Evolutionary conservation across 208 protist genomes (phyloP).

Genomic region (Porcisia hertigi): DNA sequence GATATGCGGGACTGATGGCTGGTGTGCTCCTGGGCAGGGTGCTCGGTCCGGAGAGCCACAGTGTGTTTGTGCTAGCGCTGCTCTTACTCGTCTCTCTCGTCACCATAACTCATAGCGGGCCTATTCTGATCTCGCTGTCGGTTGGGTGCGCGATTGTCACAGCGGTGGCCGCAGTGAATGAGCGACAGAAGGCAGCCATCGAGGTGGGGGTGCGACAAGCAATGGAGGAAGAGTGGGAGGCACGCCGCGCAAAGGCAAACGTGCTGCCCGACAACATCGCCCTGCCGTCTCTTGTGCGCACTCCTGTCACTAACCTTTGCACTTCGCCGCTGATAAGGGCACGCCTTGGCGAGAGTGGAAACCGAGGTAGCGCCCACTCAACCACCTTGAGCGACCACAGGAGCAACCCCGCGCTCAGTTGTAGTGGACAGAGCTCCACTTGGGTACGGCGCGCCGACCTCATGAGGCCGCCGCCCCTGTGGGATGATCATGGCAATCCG

Average conservation of each 20-base stretch:
- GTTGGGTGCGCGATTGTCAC: slow-evolving; percentile 15
- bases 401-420: slow-evolving; percentile 5
- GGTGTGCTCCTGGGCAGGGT: slow-evolving; percentile 42
- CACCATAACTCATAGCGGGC: slow-evolving; percentile 34
- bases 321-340: neutral
- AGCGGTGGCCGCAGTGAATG: slow-evolving; percentile 24
- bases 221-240: slow-evolving; percentile 27
- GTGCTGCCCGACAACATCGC: neutral
- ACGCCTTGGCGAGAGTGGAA: neutral
- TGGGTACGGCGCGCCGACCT: slow-evolving; percentile 30
- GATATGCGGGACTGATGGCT: slow-evolving; percentile 32
- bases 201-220: slow-evolving; percentile 28
- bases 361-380: neutral
- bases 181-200: slow-evolving; percentile 23
- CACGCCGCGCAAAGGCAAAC: neutral
- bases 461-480: slow-evolving; percentile 27
- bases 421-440: slow-evolving; percentile 17
- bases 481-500: slow-evolving; percentile 7
- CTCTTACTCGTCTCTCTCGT: slow-evolving; percentile 41
- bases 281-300: neutral
- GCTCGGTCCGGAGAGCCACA: slow-evolving; percentile 40
- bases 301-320: no score
- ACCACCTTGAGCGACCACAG: no score
- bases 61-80: slow-evolving; percentile 39
- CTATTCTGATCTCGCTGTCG: slow-evolving; percentile 23